phyloP scores from a whole-genome alignment of 805 yeast genomes.

The Metschnikowia vanudenii region DNA sequence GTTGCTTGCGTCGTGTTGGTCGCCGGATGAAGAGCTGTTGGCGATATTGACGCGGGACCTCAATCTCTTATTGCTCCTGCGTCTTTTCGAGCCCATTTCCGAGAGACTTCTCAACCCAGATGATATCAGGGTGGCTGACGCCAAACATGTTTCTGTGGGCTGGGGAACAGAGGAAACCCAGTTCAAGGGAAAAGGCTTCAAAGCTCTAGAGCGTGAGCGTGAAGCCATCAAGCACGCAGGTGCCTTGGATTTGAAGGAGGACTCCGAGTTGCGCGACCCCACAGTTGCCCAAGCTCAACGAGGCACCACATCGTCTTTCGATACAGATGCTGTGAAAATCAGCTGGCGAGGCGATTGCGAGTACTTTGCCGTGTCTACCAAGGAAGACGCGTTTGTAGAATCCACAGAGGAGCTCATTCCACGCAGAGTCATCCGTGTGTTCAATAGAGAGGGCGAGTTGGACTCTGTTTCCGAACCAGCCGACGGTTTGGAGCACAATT shows the following conservation, averaged over 20 bases:
- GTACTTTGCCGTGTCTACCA: slow-evolving; percentile 64
- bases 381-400: slow-evolving; percentile 51
- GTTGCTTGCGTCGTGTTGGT: slow-evolving; percentile 74
- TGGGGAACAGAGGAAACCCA: slow-evolving; percentile 99
- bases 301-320: slow-evolving; percentile 61
- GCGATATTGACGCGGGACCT: slow-evolving; percentile 62
- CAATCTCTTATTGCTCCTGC: slow-evolving; percentile 64
- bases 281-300: slow-evolving; percentile 73
- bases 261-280: slow-evolving; percentile 72
- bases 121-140: slow-evolving; percentile 58
- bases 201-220: slow-evolving; percentile 65
- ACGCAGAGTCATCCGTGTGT: slow-evolving; percentile 82
- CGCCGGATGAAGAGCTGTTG: slow-evolving; percentile 86
- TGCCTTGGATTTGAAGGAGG: slow-evolving; percentile 54
- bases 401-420: slow-evolving; percentile 36
- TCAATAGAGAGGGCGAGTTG: slow-evolving; percentile 71
- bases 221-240: slow-evolving; percentile 62
- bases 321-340: slow-evolving; percentile 47
- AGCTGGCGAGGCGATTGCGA: slow-evolving; percentile 98
- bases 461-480: slow-evolving; percentile 88
- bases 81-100: slow-evolving; percentile 74
- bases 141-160: slow-evolving; percentile 91
- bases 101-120: slow-evolving; percentile 57
- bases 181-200: slow-evolving; percentile 90
- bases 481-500: slow-evolving; percentile 68